Percentiles rank a stretch among this genome's conserved stretches.
These are phyloP conservation scores for Zymoseptoria tritici DNA, from an alignment of 2,329 filamentous ascomycete species.

Conservation along the genomic window DNA sequence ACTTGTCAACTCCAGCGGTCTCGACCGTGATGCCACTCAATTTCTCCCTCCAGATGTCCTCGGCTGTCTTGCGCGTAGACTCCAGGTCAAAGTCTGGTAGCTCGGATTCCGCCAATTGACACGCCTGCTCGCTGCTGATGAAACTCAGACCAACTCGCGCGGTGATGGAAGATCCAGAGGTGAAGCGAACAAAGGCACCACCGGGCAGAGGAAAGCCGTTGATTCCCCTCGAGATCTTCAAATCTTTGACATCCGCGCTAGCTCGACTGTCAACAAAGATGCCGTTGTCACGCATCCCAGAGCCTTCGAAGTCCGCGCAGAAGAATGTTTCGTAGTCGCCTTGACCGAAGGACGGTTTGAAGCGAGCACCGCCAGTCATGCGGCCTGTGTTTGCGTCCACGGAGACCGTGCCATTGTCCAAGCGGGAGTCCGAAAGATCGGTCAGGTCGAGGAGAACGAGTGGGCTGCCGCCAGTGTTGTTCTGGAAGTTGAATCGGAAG, in stretches of 20 bases:
- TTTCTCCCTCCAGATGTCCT: constrained; percentile 34
- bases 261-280: constrained; percentile 50
- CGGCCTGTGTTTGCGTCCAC: constrained; percentile 47
- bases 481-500: constrained; percentile 51
- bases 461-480: constrained; percentile 36
- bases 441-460: constrained; percentile 52
- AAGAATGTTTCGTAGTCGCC: constrained; percentile 52
- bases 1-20: constrained; percentile 28
- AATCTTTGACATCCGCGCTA: constrained; percentile 35
- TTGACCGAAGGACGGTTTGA: constrained; percentile 53
- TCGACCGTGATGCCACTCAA: constrained; percentile 33
- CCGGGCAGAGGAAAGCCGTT: constrained; percentile 35
- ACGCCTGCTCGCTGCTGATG: constrained; percentile 55
- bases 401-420: constrained; percentile 47
- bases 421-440: constrained; percentile 49
- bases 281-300: constrained; percentile 35
- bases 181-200: constrained; percentile 38
- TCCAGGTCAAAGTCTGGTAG: constrained; percentile 54
- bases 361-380: constrained; percentile 51
- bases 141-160: constrained; percentile 60
- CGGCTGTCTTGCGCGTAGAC: constrained; percentile 16
- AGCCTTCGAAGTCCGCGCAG: constrained; percentile 52
- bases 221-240: constrained; percentile 28
- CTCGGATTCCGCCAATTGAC: constrained; percentile 50
- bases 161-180: constrained; percentile 36